Evolutionary conservation across 306 rosid species (phyloP).

Genomic region (Aeschynomene evenia): DNA sequence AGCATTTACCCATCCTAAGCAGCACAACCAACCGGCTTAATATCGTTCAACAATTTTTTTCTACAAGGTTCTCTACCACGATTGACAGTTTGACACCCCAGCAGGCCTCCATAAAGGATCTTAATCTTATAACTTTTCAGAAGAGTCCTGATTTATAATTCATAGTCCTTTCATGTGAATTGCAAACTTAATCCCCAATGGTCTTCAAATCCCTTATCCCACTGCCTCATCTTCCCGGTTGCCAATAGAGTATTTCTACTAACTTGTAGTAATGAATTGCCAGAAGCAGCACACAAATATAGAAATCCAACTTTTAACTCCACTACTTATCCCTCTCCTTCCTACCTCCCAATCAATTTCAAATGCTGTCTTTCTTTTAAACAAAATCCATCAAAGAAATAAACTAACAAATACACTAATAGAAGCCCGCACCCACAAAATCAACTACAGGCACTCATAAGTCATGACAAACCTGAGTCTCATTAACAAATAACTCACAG

Average conservation of each 20-base stretch:
- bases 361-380: not conserved
- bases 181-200: not conserved
- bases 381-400: not conserved
- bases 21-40: not conserved
- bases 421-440: not conserved
- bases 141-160: not conserved
- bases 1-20: not conserved
- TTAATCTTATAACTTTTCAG: not conserved
- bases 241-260: not conserved
- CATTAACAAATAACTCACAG: too few species aligned
- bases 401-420: not conserved
- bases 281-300: not conserved
- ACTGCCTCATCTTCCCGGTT: not conserved
- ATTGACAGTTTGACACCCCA: not conserved
- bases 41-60: not conserved
- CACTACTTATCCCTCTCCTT: not conserved
- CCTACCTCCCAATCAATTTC: not conserved
- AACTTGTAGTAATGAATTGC: not conserved
- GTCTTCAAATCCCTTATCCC: not conserved
- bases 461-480: too few species aligned
- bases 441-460: not conserved
- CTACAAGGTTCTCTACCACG: not conserved
- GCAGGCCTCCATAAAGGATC: not conserved
- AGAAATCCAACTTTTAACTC: not conserved
- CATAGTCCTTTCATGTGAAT: not conserved